Conservation (phyloP, 2,329 filamentous ascomycete species). For the Claviceps africana region DNA sequence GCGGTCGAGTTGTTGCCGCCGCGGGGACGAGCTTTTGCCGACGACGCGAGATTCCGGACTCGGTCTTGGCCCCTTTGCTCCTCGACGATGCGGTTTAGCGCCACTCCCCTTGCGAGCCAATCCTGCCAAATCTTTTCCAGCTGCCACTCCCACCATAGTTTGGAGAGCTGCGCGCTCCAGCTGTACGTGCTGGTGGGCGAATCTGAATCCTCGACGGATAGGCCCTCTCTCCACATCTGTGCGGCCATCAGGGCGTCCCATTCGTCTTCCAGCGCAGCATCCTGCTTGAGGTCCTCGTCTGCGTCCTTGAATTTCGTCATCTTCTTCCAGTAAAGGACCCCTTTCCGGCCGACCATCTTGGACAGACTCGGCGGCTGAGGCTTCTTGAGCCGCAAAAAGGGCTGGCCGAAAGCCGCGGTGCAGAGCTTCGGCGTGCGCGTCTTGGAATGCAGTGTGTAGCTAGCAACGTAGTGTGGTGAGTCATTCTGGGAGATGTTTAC, state of each 20-base stretch:
- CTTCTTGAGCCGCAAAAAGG: conserved; percentile 53
- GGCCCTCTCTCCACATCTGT: conserved; percentile 9
- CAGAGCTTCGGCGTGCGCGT: conserved; percentile 40
- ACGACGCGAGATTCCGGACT: conserved; percentile 6
- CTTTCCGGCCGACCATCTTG: conserved; percentile 40
- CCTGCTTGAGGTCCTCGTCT: conserved; percentile 20
- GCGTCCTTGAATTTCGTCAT: conserved; percentile 25
- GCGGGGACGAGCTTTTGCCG: conserved; percentile 3
- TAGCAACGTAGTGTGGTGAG: conserved; percentile 33
- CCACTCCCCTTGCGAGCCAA: conserved; percentile 26
- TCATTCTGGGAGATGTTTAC: conserved; percentile 20
- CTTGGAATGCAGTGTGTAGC: conserved; percentile 24
- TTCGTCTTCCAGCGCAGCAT: conserved; percentile 27
- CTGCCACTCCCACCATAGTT: conserved; percentile 18
- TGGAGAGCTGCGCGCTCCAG: conserved; percentile 17
- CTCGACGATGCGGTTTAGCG: conserved; percentile 26
- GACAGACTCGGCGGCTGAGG: conserved; percentile 48
- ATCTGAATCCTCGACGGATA: background rate
- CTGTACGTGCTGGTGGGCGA: conserved; percentile 14
- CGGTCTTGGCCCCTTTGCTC: conserved; percentile 17
- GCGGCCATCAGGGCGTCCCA: conserved; percentile 31
- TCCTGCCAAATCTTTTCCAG: conserved; percentile 22
- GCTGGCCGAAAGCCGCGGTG: conserved; percentile 38
- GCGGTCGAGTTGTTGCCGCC: background rate
- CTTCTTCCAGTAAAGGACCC: conserved; percentile 27